Evolutionary conservation across 2,329 filamentous ascomycete genomes (phyloP).

Genomic region (Blastomyces parvus): DNA sequence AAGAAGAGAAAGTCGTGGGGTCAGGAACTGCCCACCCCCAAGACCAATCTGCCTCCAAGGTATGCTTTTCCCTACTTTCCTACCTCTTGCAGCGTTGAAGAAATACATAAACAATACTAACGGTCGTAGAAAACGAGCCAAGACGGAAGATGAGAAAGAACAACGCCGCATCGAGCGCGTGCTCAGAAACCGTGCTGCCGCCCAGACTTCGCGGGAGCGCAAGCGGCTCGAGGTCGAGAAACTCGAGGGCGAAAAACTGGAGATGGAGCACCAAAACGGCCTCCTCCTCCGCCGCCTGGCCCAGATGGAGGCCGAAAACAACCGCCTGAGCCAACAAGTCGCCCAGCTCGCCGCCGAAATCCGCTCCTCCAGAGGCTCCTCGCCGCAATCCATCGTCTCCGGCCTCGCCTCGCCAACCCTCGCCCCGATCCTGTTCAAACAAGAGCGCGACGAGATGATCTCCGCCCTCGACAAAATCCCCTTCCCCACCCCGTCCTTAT

Average conservation of each 20-base stretch:
- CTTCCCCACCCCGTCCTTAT: conserved; percentile 31
- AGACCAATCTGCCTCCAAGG: conserved; percentile 90
- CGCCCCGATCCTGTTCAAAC: conserved; percentile 35
- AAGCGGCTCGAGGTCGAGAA: conserved; percentile 85
- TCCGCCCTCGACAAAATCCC: conserved; percentile 35
- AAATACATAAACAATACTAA: background rate
- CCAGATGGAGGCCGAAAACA: conserved; percentile 49
- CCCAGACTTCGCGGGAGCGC: conserved; percentile 90
- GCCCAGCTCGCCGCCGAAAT: conserved; percentile 42
- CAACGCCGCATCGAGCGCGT: conserved; percentile 95
- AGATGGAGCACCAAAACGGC: conserved; percentile 61
- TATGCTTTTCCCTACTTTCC: too few relatives aligned
- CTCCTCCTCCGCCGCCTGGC: conserved; percentile 56
- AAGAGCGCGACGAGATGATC: conserved; percentile 35
- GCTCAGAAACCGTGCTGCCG: conserved; percentile 87
- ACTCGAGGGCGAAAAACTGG: conserved; percentile 56
- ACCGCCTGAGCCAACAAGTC: conserved; percentile 42
- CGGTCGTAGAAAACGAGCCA: conserved; percentile 71
- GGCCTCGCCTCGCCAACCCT: conserved; percentile 31
- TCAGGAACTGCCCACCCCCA: conserved; percentile 89
- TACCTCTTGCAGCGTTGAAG: conserved; percentile 3
- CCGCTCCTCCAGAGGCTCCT: conserved; percentile 31
- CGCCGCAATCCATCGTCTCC: conserved; percentile 29
- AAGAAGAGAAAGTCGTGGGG: conserved; percentile 99
- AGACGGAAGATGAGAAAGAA: conserved; percentile 98